Evolutionary conservation across 441 rosid genomes (phyloP).

Genomic region (Francoa sonchifolia): DNA sequence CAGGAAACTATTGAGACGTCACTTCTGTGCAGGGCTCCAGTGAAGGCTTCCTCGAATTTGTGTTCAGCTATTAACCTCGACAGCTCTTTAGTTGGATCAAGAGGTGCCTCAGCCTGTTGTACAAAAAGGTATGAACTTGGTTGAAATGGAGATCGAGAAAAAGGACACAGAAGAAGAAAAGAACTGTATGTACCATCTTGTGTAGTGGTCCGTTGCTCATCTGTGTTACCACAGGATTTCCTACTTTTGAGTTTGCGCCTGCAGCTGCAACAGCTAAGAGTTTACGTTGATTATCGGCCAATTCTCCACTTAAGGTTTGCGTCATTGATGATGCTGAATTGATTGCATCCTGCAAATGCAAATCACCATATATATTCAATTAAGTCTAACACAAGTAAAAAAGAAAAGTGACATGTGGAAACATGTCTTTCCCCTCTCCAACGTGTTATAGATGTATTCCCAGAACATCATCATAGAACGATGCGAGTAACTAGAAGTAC

Average conservation of each 20-base stretch:
- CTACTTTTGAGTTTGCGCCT: conserved; percentile 32
- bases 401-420: too few relatives aligned
- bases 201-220: conserved; percentile 44
- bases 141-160: neutral
- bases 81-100: conserved; percentile 60
- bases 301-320: conserved; percentile 50
- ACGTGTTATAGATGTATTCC: neutral
- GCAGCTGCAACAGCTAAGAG: conserved; percentile 54
- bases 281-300: conserved; percentile 56
- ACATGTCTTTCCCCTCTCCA: neutral
- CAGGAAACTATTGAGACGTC: conserved; percentile 66
- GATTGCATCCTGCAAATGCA: conserved; percentile 45
- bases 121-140: neutral
- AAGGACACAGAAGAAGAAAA: neutral
- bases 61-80: conserved; percentile 43
- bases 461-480: neutral
- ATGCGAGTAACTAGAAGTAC: neutral
- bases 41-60: conserved; percentile 66
- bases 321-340: conserved; percentile 51
- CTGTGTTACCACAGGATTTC: conserved; percentile 37
- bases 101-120: conserved; percentile 33
- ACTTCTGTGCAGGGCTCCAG: conserved; percentile 60
- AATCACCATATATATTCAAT: conserved; percentile 1
- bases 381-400: neutral
- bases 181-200: conserved; percentile 34